Evolutionary conservation across 1,139 yeast species (phyloP), one percentile per base, ranked within the genome.

Genomic region (Yamadazyma triangularis): DNA sequence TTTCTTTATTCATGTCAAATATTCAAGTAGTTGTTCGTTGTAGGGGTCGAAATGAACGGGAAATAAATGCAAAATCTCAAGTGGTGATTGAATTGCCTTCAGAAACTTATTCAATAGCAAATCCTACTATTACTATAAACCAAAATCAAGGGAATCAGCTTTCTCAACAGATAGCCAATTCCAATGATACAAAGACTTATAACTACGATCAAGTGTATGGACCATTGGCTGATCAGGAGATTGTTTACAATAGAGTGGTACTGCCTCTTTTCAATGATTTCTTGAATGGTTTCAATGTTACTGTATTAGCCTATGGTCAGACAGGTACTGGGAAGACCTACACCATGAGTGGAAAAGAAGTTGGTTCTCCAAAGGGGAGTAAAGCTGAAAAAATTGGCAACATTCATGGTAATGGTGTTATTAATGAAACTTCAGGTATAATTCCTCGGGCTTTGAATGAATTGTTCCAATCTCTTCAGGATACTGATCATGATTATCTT

Each of bases 321-420:
- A 86, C 95, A 0, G 95, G 95, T 8, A 81, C 94, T 0, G 95
- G 95, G 2, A 85, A 85, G 48, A 85, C 96, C 0, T 79, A 80
- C 47, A 86, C 95, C 3, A 86, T 87, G 95, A 76, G 87, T 46
- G 95, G 95, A 15, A 79, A 45, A 16, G 29, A 32, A 20, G 38
- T 23, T 27, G 9, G 30, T 27, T 7, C 12, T 22, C 6, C 24
- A 10, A 24, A 31, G 3, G 15, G 20, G 12, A 20, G 27, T 3
- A 16, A 10, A 12, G 27, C 19, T 8, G 33, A 19, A 13, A 25
- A 28, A 11, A 27, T n/a, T 10, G 33, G 19, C 6, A 23, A n/a
- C n/a, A n/a, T n/a, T n/a, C 30, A 7, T 13, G 57, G 61, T 7
- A 40, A 43, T 23, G 54, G 47, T 11, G 56, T 66, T 25, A 18